Evolutionary conservation across 352 stramenopile genomes (phyloP).

Genomic region (Globisporangium cylindrosporum): DNA sequence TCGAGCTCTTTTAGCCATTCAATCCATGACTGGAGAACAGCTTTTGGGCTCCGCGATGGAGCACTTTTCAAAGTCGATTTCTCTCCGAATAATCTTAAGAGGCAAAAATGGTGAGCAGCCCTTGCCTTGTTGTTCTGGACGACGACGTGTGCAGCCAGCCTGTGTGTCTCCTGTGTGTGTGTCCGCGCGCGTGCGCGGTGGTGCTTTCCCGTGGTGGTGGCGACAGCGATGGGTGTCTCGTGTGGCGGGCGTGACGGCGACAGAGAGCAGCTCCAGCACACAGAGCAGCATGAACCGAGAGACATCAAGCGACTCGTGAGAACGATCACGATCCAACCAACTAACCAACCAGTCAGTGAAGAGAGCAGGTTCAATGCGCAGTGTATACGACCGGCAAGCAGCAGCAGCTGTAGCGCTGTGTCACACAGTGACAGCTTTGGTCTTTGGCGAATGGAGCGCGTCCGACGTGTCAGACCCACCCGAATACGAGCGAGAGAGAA

Average conservation of each 20-base stretch:
- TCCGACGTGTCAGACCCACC: not conserved
- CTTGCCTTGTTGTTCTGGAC: not conserved
- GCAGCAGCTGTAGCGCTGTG: not conserved
- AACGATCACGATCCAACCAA: not conserved
- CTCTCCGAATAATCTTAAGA: slow-evolving; percentile 65
- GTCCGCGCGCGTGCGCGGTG: not conserved
- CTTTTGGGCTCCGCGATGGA: slow-evolving; percentile 14
- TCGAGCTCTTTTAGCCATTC: slow-evolving; percentile 50
- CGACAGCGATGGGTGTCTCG: not conserved
- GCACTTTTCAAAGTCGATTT: slow-evolving; percentile 80
- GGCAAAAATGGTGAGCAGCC: slow-evolving; percentile 64
- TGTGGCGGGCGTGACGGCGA: not conserved
- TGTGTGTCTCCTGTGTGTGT: not conserved
- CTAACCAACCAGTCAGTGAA: not conserved
- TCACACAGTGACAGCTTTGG: no score
- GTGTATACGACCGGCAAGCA: not conserved
- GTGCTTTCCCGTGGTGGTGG: not conserved
- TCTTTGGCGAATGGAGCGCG: no score
- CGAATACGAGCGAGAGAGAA: not conserved
- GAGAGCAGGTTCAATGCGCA: not conserved
- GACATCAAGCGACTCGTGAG: not conserved
- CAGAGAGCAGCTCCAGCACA: not conserved
- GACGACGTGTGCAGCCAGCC: not conserved
- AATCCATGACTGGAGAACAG: slow-evolving; percentile 28
- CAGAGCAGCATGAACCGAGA: not conserved